A percentile compares a stretch with the other conserved stretches of the same genome.
Conservation (phyloP, 2,329 filamentous ascomycete genomes). For the Colletotrichum godetiae region DNA sequence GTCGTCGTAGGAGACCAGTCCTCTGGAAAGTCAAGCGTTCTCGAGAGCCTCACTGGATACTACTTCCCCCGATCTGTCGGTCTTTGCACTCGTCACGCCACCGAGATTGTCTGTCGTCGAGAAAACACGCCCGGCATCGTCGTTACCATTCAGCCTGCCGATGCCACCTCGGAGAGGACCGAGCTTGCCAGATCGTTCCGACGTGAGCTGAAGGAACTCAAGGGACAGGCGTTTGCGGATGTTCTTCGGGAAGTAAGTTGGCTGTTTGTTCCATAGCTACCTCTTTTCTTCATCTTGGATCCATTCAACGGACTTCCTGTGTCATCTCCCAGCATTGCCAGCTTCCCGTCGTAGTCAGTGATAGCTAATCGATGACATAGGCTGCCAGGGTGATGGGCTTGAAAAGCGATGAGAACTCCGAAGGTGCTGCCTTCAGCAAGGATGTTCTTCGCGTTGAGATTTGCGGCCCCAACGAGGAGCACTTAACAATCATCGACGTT, state of each 20-base stretch:
- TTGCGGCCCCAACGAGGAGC: constrained; percentile 37
- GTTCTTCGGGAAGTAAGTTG: constrained; percentile 38
- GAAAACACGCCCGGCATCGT: constrained; percentile 47
- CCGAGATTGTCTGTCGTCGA: constrained; percentile 58
- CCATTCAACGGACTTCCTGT: background rate
- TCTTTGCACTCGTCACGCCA: constrained; percentile 62
- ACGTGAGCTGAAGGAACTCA: constrained; percentile 85
- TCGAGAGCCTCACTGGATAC: constrained; percentile 72
- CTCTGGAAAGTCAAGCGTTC: constrained; percentile 85
- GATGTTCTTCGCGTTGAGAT: constrained; percentile 39
- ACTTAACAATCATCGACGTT: constrained; percentile 39
- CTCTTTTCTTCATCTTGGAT: rapidly evolving
- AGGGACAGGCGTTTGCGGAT: constrained; percentile 48
- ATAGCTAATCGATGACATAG: background rate
- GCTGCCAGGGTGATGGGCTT: constrained; percentile 22
- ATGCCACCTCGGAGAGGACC: background rate
- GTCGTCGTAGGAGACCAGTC: constrained; percentile 88
- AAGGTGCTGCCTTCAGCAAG: constrained; percentile 31
- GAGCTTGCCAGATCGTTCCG: constrained; percentile 56
- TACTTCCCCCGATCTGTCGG: constrained; percentile 56
- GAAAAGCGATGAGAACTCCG: background rate
- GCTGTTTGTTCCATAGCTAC: constrained; percentile 54
- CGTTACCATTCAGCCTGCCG: constrained; percentile 55
- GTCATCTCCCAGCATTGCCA: background rate
- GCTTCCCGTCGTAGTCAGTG: too few species aligned